A percentile compares a stretch with the other conserved stretches of the same genome.
Conservation (phyloP, 169 alveolate genomes). For the Plasmodium ovale region DNA sequence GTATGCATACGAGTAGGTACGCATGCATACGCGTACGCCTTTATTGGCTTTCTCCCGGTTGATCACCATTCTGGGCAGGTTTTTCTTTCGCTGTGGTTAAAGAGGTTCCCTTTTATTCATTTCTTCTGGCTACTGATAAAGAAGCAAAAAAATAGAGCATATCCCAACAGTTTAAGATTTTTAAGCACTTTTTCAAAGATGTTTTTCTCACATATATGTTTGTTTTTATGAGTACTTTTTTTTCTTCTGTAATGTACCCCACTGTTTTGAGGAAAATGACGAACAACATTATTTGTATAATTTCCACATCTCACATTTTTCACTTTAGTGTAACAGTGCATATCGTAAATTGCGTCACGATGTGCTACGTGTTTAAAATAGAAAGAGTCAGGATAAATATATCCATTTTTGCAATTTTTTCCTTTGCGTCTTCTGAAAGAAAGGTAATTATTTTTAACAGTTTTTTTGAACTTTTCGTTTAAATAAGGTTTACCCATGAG, state of each 20-base stretch:
- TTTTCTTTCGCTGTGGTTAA: background rate
- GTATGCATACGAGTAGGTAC: background rate
- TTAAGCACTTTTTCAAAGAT: background rate
- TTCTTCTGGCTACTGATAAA: slow-evolving; percentile 24
- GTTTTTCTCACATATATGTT: background rate
- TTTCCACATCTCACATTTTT: background rate
- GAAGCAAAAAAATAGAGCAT: slow-evolving; percentile 53
- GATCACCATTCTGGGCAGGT: background rate
- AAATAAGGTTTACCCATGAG: slow-evolving; percentile 1
- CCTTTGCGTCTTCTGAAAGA: background rate
- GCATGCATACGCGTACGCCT: background rate
- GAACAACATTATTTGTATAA: background rate
- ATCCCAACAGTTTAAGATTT: slow-evolving; percentile 34
- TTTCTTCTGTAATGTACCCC: slow-evolving; percentile 2
- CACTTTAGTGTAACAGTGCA: background rate
- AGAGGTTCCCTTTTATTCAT: slow-evolving; percentile 23
- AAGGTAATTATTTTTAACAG: background rate
- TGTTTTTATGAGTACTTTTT: background rate
- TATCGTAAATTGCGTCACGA: background rate
- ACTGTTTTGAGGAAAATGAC: background rate
- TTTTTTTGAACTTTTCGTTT: slow-evolving; percentile 12
- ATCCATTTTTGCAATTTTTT: background rate
- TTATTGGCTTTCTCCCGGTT: no score
- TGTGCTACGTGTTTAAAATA: background rate
- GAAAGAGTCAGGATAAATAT: background rate